Evolutionary conservation across 768 basidiomycete species (phyloP).

Genomic region (Clathrus columnatus): DNA sequence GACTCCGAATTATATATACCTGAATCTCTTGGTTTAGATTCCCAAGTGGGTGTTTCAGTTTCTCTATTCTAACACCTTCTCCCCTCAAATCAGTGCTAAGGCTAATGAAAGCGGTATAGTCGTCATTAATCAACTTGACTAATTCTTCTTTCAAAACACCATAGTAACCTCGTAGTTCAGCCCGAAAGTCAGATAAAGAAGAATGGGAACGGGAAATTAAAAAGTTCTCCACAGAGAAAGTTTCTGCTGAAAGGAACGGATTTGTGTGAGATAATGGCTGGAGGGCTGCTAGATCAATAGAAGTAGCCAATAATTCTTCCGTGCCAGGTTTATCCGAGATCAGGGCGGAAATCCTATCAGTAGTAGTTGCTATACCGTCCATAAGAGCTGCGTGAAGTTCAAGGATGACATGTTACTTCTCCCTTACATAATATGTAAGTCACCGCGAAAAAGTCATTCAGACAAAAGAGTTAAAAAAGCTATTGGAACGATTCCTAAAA

Average conservation of each 20-base stretch:
- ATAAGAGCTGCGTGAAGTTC: neutral
- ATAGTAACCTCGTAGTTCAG: slow-evolving; percentile 82
- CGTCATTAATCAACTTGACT: slow-evolving; percentile 92
- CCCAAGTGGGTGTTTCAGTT: slow-evolving; percentile 59
- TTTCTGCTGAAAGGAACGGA: slow-evolving; percentile 53
- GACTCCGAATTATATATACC: slow-evolving; percentile 34
- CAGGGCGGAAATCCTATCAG: slow-evolving; percentile 2
- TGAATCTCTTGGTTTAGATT: slow-evolving; percentile 57
- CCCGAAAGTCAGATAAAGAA: slow-evolving; percentile 78
- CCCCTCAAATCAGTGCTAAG: slow-evolving; percentile 87
- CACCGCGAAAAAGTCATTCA: no score
- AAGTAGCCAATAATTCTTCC: neutral
- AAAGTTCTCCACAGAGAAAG: slow-evolving; percentile 80
- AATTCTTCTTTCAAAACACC: slow-evolving; percentile 83
- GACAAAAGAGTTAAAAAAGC: no score
- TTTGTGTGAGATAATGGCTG: slow-evolving; percentile 75
- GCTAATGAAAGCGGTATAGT: slow-evolving; percentile 97
- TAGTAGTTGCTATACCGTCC: neutral
- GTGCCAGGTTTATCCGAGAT: neutral
- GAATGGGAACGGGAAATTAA: slow-evolving; percentile 73
- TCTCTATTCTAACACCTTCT: slow-evolving; percentile 65
- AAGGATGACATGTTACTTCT: neutral
- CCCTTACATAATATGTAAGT: no score
- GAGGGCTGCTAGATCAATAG: slow-evolving; percentile 25
- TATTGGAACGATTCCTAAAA: no score